Evolutionary conservation across 2,329 filamentous ascomycete species (phyloP).

Genomic region (Amauroascus verrucosus): DNA sequence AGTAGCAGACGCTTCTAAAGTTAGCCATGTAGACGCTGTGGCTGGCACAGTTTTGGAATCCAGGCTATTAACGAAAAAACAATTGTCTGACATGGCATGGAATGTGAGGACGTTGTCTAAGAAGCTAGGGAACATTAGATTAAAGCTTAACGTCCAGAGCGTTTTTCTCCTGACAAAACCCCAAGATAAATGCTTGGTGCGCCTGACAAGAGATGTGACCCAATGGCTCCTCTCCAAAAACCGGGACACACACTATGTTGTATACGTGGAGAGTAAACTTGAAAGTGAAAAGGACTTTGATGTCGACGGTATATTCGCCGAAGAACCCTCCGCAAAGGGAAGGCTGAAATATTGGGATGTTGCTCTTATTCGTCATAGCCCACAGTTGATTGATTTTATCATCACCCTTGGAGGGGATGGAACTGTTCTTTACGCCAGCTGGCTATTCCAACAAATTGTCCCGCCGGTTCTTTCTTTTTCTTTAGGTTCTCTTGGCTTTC

Average conservation of each 20-base stretch:
- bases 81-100: slow-evolving; percentile 94
- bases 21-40: slow-evolving; percentile 18
- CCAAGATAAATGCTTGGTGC: slow-evolving; percentile 72
- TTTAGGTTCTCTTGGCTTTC: slow-evolving; percentile 81
- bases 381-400: slow-evolving; percentile 87
- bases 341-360: slow-evolving; percentile 76
- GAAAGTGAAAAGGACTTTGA: slow-evolving; percentile 64
- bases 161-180: slow-evolving; percentile 87
- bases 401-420: slow-evolving; percentile 89
- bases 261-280: slow-evolving; percentile 72
- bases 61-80: slow-evolving; percentile 84
- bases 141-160: slow-evolving; percentile 69
- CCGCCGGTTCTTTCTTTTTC: slow-evolving; percentile 88
- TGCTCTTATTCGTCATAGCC: slow-evolving; percentile 62
- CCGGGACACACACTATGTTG: slow-evolving; percentile 56
- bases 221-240: slow-evolving; percentile 71
- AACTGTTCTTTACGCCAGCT: slow-evolving; percentile 92
- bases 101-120: slow-evolving; percentile 85
- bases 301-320: slow-evolving; percentile 54
- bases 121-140: slow-evolving; percentile 67
- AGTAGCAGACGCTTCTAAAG: slow-evolving; percentile 15
- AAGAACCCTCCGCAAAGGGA: slow-evolving; percentile 44
- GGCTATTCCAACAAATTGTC: slow-evolving; percentile 92
- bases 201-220: slow-evolving; percentile 63
- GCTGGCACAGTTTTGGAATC: slow-evolving; percentile 44